phyloP scores from a whole-genome alignment of 768 basidiomycete species.

The Serendipita vermifera region DNA sequence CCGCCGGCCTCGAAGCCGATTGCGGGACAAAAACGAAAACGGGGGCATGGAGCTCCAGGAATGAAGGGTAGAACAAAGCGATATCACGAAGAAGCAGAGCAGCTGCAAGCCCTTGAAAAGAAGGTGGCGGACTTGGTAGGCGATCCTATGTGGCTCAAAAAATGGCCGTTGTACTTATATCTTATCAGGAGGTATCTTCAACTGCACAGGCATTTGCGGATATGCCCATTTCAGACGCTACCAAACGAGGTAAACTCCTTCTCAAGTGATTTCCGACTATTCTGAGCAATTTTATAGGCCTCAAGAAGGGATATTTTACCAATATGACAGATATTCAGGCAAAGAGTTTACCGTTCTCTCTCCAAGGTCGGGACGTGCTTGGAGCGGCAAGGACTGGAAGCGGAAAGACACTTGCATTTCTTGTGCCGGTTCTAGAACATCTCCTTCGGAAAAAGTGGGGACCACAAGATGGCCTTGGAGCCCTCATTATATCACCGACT shows the following conservation, averaged over 20 bases:
- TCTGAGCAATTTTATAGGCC: constrained; percentile 33
- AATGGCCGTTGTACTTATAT: not conserved
- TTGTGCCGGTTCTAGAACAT: constrained; percentile 52
- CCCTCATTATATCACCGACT: constrained; percentile 86
- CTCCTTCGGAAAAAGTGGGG: constrained; percentile 58
- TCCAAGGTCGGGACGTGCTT: constrained; percentile 52
- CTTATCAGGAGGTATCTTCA: not conserved
- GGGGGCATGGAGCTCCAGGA: not conserved
- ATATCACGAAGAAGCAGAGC: not conserved
- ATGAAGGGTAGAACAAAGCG: not conserved
- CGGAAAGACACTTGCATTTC: constrained; percentile 62
- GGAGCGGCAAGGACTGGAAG: constrained; percentile 61
- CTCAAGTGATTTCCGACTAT: not conserved
- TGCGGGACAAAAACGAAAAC: constrained; percentile 2
- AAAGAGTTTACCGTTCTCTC: constrained; percentile 43
- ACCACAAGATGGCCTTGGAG: constrained; percentile 64
- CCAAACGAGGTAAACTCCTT: constrained; percentile 4
- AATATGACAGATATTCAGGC: constrained; percentile 75
- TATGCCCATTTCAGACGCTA: constrained; percentile 15
- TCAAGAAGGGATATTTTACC: constrained; percentile 76
- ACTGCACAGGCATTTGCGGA: constrained; percentile 1
- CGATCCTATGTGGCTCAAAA: not conserved
- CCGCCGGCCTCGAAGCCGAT: not conserved
- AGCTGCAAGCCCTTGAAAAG: constrained; percentile 11
- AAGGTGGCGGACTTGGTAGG: constrained; percentile 9